Evolutionary conservation across 768 basidiomycete genomes (phyloP), one percentile per base, ranked within the genome.

Genomic region (Boletus rubroflammeus): DNA sequence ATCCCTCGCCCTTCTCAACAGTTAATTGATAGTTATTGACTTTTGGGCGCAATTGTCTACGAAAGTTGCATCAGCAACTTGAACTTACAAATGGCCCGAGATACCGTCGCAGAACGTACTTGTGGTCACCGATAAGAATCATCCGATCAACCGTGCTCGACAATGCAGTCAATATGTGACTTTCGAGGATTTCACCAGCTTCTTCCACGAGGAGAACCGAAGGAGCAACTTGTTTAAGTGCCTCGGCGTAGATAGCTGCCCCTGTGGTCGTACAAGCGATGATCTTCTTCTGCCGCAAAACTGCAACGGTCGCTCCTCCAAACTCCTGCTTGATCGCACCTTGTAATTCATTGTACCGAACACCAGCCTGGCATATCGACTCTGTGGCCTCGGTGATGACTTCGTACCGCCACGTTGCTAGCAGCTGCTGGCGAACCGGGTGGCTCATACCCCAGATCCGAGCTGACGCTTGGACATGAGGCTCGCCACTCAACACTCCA

Each of bases 191-290:
- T 4, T 25, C 23, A 4, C 23, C 23, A 25, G 23, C 23, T 25
- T 25, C 23, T 25, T 25, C 23, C 23, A 25, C 23, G 23, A 25
- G 23, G 23, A 25, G 23, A 25, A 25, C 23, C 23, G 2, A 13
- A 6, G 32, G 32, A 34, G 32, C 14, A 34, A 14, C 32, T 0
- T 34, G 5, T 34, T 34, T 5, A 17, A 35, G 14, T 6, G 15
- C 34, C 3, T 73, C 64, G 0, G 71, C 67, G 55, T 83, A 80
- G 63, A 81, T 88, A 0, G 86, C 86, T 0, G 86, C 86, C 0
- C 76, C 85, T 0, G 85, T 85, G 0, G 86, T 88, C 0, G 86
- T 88, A 57, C 85, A 86, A 0, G 78, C 85, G 7, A 88, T 81
- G 35, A 87, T 78, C n/a, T 80, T 69, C 66, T 83, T 85, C 35